Percentiles rank a stretch among this genome's conserved stretches.
phyloP scores from a whole-genome alignment of 1,139 yeast species.

The Taiozyma sp. region DNA sequence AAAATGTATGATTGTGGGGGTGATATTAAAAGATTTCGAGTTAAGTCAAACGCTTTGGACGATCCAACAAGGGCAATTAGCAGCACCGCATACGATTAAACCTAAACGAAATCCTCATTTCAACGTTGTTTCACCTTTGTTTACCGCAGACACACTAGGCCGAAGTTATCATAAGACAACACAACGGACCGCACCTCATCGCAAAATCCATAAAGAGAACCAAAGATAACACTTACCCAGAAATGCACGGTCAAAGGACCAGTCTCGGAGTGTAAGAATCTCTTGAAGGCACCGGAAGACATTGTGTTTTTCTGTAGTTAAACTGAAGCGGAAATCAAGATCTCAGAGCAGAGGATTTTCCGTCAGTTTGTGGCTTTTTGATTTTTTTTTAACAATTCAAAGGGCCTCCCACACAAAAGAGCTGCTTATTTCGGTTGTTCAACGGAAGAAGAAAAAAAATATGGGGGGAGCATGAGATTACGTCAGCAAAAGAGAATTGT shows the following conservation, averaged over 20 bases:
- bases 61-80: too few relatives aligned
- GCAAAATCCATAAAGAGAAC: neutral
- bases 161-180: too few relatives aligned
- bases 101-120: too few relatives aligned
- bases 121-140: too few relatives aligned
- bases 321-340: neutral
- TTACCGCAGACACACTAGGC: too few relatives aligned
- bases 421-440: neutral
- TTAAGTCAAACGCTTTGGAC: too few relatives aligned
- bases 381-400: neutral
- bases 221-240: constrained; percentile 52
- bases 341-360: neutral
- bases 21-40: too few relatives aligned
- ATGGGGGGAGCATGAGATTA: neutral
- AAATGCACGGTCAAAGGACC: constrained; percentile 96
- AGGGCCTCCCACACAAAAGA: neutral
- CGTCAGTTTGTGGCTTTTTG: neutral
- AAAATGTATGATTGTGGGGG: neutral
- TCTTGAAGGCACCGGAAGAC: constrained; percentile 53
- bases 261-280: constrained; percentile 79
- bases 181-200: neutral
- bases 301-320: neutral
- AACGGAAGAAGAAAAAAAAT: neutral
- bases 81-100: too few relatives aligned
- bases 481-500: neutral